Evolutionary conservation across 257 asterid genomes (phyloP).

Genomic region (Handroanthus guayacan): DNA sequence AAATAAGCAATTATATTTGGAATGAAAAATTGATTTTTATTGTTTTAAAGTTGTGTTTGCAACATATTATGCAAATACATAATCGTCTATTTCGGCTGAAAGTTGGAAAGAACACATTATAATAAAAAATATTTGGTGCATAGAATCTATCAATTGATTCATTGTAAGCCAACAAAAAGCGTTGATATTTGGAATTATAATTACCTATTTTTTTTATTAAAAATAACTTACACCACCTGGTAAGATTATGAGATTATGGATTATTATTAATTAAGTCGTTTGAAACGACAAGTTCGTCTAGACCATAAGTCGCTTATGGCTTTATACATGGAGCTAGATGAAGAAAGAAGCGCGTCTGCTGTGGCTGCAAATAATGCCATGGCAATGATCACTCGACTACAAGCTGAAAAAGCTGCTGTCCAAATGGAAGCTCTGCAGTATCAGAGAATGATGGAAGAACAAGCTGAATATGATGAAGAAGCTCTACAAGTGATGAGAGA

Average conservation of each 20-base stretch:
- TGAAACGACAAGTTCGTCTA: slow-evolving; percentile 64
- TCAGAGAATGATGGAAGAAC: slow-evolving; percentile 99
- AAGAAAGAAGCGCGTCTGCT: slow-evolving; percentile 94
- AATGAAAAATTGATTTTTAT: not conserved
- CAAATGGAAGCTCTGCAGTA: slow-evolving; percentile 99
- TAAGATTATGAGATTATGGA: too few relatives aligned
- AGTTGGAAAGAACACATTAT: too few relatives aligned
- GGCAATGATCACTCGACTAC: slow-evolving; percentile 97
- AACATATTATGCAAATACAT: too few relatives aligned
- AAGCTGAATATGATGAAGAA: slow-evolving; percentile 87
- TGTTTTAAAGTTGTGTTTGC: not conserved
- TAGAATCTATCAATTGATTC: too few relatives aligned
- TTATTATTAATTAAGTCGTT: slow-evolving; percentile 33
- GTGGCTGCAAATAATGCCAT: slow-evolving; percentile 97
- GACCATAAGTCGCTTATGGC: slow-evolving; percentile 80
- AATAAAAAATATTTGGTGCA: too few relatives aligned
- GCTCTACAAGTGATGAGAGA: slow-evolving; percentile 75
- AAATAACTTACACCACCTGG: too few relatives aligned
- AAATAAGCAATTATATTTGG: slow-evolving; percentile 1
- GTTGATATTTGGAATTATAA: too few relatives aligned
- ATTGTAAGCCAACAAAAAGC: too few relatives aligned
- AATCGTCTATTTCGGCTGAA: too few relatives aligned
- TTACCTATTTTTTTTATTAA: not conserved
- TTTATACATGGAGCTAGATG: slow-evolving; percentile 84
- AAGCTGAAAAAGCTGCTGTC: slow-evolving; percentile 93